Evolutionary conservation across 768 basidiomycete genomes (phyloP), one percentile per base, ranked within the genome.

Genomic region (Naganishia vaughanmartiniae): DNA sequence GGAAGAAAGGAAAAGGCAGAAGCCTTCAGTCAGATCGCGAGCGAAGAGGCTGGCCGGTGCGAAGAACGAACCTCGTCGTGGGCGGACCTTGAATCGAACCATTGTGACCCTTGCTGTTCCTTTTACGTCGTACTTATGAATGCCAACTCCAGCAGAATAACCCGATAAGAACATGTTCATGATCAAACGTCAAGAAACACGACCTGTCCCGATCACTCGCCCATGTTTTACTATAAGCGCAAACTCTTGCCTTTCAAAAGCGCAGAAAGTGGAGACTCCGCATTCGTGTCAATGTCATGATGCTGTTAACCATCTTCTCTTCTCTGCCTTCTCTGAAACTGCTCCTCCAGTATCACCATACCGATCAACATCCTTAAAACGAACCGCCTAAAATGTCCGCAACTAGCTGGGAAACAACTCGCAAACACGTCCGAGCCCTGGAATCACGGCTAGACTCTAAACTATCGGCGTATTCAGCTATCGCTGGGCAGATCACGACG

Each of bases 401-500:
- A 39, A 67, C 78, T 45, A 66, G 77, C 42, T 94, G 93, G 83
- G 95, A 98, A 75, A 87, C 89, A 67, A 85, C 97, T 36, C 90
- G 96, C 76, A 84, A 93, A 66, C 93, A 95, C 81, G 92, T 92
- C 82, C 86, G 94, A 76, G 93, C 93, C 5, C 87, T 97, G 31
- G 95, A 98, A 79, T 92, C 92, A 55, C 85, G 92, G 28, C 90
- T 98, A 73, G 92, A 96, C 78, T 84, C 90, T 36, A 95, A 96
- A 80, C 85, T 99, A 34, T 92, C 92, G 0, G 85, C 91, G 12
- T 98, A 98, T 82, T 87, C 92, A 24, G 90, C 92, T 75, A 84
- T 96, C 51, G 92, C 90, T 10, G 86, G 89, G 4, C 76, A 75
- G 14, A 81, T 82, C 42, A 76, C 79, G 0, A 75, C 80, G 10